Percentiles rank a stretch among this genome's conserved stretches.
Conservation (phyloP, 495 filamentous ascomycete species). For the Penicillium goetzii region DNA sequence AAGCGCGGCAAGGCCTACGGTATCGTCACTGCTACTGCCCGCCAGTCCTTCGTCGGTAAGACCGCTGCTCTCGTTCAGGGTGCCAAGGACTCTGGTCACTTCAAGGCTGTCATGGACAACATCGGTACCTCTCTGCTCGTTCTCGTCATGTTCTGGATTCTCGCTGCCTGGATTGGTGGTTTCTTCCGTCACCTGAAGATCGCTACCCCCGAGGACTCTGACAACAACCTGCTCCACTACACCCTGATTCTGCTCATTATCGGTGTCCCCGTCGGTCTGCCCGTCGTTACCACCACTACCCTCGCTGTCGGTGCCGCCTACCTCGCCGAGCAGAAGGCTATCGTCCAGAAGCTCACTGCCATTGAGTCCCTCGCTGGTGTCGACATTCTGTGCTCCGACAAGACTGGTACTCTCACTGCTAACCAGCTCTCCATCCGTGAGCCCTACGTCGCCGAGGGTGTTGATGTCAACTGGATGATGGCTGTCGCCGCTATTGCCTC, state of each 20-base stretch:
- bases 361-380: conserved; percentile 79
- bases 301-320: conserved; percentile 76
- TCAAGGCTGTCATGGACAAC: conserved; percentile 83
- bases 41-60: conserved; percentile 72
- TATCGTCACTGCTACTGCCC: conserved; percentile 65
- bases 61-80: conserved; percentile 72
- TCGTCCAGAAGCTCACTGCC: conserved; percentile 76
- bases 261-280: conserved; percentile 76
- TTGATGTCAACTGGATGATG: conserved; percentile 83
- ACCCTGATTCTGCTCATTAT: conserved; percentile 71
- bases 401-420: conserved; percentile 78
- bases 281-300: conserved; percentile 74
- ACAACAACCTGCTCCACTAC: conserved; percentile 65
- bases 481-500: conserved; percentile 74
- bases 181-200: conserved; percentile 74
- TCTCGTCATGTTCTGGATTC: conserved; percentile 73
- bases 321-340: conserved; percentile 73
- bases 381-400: conserved; percentile 76
- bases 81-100: conserved; percentile 73
- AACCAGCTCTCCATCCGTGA: conserved; percentile 78
- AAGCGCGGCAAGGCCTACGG: conserved; percentile 77
- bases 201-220: conserved; percentile 59
- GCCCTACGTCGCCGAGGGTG: conserved; percentile 73
- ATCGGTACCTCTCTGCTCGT: conserved; percentile 75
- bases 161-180: conserved; percentile 73